Base-by-base conservation (phyloP, 1,139 yeast genomes). In the Casaregolazyma lundiana region DNA sequence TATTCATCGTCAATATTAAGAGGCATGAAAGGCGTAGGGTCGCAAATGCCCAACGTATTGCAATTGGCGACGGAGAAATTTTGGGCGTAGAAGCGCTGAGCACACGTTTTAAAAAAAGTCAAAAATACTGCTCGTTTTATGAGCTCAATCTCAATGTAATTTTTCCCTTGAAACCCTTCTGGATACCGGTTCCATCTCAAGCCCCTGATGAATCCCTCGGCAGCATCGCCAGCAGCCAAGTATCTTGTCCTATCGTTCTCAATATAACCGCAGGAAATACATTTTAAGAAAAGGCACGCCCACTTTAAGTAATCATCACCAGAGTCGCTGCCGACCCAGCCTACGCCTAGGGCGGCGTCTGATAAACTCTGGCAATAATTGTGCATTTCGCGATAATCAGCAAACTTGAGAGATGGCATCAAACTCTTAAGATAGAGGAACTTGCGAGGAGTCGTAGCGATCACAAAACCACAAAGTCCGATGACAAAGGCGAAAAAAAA, bases 1-100 rank as follows among this genome's bases (percentile, higher is more conserved):
- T 36, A 47, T 18, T 47, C 50, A 20, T 47, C 50, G 21, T 47
- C 50, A 8, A 47, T 34, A 11, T 40, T 47, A 16, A 47, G 39
- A 15, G 50, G 50, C 20, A 47, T 21, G 18, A 44, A 42, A 5
- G 43, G 37, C n/a, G 34, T 16, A 16, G 44, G 37, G 19, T 47
- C 43, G 16, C 21, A 24, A 5, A 46, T 42, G 16, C 43, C 43
- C 3, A 46, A 18, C 18, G 30, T 18, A 29, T 42, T 46, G 17
- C 42, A 18, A 13, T 24, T 36, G 5, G 19, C 13, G 7, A 35
- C 37, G 9, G 20, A 13, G 26, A 39, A 40, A 15, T 36, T 29
- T 15, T 20, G 37, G 19, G 15, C 32, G 38, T 16, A 38, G 35
- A 42, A 29, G 11, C 20, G 22, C 16, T 35, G 43, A 21, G 32